phyloP scores from a whole-genome alignment of 75 land plant genomes.

The Cryptomeria japonica region DNA sequence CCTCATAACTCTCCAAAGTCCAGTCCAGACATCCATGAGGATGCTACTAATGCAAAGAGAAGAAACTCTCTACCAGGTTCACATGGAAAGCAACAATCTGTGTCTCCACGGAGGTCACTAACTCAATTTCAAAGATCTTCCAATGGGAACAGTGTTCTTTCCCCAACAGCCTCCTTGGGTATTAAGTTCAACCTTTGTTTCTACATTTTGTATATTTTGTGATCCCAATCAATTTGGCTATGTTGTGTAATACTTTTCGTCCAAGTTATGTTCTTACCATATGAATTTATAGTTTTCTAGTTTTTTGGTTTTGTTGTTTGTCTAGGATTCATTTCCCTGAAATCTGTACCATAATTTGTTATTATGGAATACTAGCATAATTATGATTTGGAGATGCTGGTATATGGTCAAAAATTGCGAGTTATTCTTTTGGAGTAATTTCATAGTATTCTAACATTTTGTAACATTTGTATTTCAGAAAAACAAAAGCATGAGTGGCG shows the following conservation, averaged over 20 bases:
- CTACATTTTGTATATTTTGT: background rate
- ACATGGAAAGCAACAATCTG: conserved; percentile 41
- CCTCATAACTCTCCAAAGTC: conserved; percentile 53
- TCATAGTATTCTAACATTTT: background rate
- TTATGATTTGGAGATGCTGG: background rate
- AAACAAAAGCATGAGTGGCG: conserved; percentile 12
- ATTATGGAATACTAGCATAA: background rate
- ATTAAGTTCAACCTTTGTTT: background rate
- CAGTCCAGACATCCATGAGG: conserved; percentile 18
- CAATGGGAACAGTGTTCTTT: conserved; percentile 36
- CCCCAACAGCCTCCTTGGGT: conserved; percentile 36
- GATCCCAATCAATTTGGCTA: background rate
- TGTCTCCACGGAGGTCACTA: conserved; percentile 36
- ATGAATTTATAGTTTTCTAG: background rate
- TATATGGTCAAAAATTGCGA: background rate
- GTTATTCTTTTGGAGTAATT: background rate
- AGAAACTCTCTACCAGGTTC: conserved; percentile 47
- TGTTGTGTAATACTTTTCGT: background rate
- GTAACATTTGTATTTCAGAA: background rate
- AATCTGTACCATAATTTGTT: background rate
- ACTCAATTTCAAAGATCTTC: conserved; percentile 33
- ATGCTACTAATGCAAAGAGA: conserved; percentile 27
- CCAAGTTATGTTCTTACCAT: background rate
- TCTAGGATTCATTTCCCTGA: background rate
- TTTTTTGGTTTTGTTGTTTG: background rate